Evolutionary conservation across 2,329 filamentous ascomycete genomes (phyloP).

Genomic region (Penicillium nordicum): DNA sequence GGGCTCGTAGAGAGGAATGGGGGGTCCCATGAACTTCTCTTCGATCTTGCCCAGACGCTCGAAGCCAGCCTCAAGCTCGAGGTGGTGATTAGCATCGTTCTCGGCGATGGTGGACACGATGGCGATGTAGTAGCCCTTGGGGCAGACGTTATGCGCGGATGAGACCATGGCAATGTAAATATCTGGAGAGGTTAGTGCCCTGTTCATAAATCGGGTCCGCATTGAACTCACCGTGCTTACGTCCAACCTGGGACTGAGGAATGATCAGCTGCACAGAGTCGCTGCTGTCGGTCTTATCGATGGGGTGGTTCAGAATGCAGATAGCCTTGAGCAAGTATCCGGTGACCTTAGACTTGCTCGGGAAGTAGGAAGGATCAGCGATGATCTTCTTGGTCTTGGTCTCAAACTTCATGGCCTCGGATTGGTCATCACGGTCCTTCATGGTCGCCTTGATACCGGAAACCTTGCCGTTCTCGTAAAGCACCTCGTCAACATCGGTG

Average conservation of each 20-base stretch:
- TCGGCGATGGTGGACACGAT: slow-evolving; percentile 98
- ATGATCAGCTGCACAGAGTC: slow-evolving; percentile 96
- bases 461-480: slow-evolving; percentile 80
- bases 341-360: slow-evolving; percentile 78
- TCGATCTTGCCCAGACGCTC: slow-evolving; percentile 90
- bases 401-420: slow-evolving; percentile 79
- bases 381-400: slow-evolving; percentile 96
- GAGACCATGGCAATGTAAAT: slow-evolving; percentile 97
- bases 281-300: slow-evolving; percentile 80
- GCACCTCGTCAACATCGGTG: slow-evolving; percentile 84
- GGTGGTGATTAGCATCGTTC: slow-evolving; percentile 84
- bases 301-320: slow-evolving; percentile 93
- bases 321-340: slow-evolving; percentile 94
- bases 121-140: slow-evolving; percentile 97
- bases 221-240: slow-evolving; percentile 77
- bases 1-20: slow-evolving; percentile 92
- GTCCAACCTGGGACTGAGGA: slow-evolving; percentile 92
- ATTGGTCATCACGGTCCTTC: slow-evolving; percentile 74
- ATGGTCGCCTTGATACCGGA: slow-evolving; percentile 96
- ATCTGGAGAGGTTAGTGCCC: slow-evolving; percentile 52
- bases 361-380: slow-evolving; percentile 95
- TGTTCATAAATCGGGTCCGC: background rate
- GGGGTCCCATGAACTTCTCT: slow-evolving; percentile 92
- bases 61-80: slow-evolving; percentile 88
- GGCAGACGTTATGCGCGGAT: slow-evolving; percentile 94